Percentiles rank a stretch among this genome's conserved stretches.
These are phyloP conservation scores for Trametes punicea DNA, from an alignment of 768 basidiomycete species.

Conservation along the genomic window DNA sequence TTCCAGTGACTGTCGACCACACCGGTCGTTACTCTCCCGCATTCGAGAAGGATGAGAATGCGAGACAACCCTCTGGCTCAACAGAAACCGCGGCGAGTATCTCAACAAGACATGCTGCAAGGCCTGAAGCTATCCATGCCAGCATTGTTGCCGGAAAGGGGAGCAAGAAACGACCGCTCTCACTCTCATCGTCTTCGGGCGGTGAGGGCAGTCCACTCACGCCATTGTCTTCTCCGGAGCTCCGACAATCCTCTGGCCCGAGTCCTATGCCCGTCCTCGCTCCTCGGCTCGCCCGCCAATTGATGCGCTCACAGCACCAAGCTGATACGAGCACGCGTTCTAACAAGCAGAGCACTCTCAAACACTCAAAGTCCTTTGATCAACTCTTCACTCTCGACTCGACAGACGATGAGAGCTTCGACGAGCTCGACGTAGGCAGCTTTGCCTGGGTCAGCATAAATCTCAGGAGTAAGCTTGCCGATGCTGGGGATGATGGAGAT, in stretches of 20 bases:
- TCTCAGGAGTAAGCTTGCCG: slow-evolving; percentile 13
- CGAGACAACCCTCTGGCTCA: not conserved
- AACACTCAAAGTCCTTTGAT: slow-evolving; percentile 8
- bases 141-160: not conserved
- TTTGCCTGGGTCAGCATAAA: slow-evolving; percentile 28
- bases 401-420: slow-evolving; percentile 8
- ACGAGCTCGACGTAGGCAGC: slow-evolving; percentile 14
- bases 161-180: slow-evolving; percentile 14
- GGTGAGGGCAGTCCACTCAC: slow-evolving; percentile 7
- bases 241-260: not conserved
- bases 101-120: not conserved
- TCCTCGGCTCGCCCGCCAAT: slow-evolving; percentile 12
- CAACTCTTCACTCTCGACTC: slow-evolving; percentile 9
- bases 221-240: slow-evolving; percentile 12
- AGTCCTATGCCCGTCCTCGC: slow-evolving; percentile 6
- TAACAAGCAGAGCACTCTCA: not conserved
- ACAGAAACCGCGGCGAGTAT: not conserved
- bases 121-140: not conserved
- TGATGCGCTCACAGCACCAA: slow-evolving; percentile 12
- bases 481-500: slow-evolving; percentile 16
- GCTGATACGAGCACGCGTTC: not conserved
- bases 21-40: not conserved
- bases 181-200: not conserved
- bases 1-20: not conserved
- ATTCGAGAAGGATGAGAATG: not conserved